A percentile compares a stretch with the other conserved stretches of the same genome.
Evolutionary conservation across 106 monocot species (phyloP).

Genomic region (Phalaenopsis aphrodite): DNA sequence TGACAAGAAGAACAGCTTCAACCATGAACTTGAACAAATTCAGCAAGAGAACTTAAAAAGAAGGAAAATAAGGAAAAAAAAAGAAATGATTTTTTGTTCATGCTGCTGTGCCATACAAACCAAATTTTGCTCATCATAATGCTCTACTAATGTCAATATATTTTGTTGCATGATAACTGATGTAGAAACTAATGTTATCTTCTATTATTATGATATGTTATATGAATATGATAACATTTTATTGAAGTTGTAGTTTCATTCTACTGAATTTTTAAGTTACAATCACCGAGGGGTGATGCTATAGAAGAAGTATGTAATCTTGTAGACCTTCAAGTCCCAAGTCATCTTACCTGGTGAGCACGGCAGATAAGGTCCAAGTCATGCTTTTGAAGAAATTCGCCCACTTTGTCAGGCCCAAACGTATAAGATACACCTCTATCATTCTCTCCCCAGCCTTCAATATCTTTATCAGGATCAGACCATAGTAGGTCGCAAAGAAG

Average conservation of each 20-base stretch:
- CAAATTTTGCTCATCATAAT: neutral
- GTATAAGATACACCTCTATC: constrained; percentile 13
- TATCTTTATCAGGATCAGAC: constrained; percentile 15
- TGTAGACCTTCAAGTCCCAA: neutral
- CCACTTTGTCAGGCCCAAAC: constrained; percentile 8
- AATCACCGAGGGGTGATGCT: neutral
- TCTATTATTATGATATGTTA: neutral
- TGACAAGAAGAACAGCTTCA: neutral
- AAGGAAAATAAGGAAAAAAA: neutral
- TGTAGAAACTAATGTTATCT: neutral
- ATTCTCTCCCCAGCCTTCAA: constrained; percentile 15
- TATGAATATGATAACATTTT: neutral
- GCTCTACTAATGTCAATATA: too few relatives aligned
- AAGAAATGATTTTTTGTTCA: neutral
- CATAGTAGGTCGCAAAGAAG: constrained; percentile 9
- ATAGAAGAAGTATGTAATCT: neutral
- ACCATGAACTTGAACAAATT: neutral
- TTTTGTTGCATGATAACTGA: too few relatives aligned
- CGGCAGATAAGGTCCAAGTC: constrained; percentile 11
- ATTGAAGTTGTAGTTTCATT: neutral
- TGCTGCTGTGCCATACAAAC: neutral
- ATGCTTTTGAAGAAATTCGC: constrained; percentile 14
- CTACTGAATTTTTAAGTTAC: neutral
- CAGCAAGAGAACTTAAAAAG: neutral
- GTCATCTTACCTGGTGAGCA: constrained; percentile 2